Percentiles rank a stretch among this genome's conserved stretches.
Evolutionary conservation across 805 yeast genomes (phyloP).

Genomic region (Osmozyma mogii): DNA sequence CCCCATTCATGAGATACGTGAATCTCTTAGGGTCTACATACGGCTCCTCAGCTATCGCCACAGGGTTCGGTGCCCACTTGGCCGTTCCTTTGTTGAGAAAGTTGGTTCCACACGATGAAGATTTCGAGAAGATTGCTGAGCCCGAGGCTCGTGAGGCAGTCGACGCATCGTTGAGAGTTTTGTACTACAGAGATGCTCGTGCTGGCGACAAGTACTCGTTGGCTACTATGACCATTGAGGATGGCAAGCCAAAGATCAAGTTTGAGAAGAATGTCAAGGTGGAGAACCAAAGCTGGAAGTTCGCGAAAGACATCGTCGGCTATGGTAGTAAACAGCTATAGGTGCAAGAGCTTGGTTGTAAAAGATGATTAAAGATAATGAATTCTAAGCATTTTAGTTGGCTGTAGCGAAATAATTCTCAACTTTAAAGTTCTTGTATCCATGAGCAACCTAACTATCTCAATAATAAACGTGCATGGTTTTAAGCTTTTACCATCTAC

Average conservation of each 20-base stretch:
- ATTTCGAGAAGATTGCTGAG: slow-evolving; percentile 59
- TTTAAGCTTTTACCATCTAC: too few species aligned
- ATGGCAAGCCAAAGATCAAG: slow-evolving; percentile 43
- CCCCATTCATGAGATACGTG: slow-evolving; percentile 74
- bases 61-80: slow-evolving; percentile 94
- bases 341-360: too few species aligned
- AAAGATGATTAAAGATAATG: too few species aligned
- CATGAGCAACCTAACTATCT: too few species aligned
- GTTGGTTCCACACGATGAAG: slow-evolving; percentile 71
- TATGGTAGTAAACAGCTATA: slow-evolving; percentile 66
- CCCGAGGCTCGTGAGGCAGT: slow-evolving; percentile 72
- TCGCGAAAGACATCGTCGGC: slow-evolving; percentile 83
- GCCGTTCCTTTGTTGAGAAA: slow-evolving; percentile 89
- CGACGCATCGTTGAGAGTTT: slow-evolving; percentile 83
- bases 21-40: slow-evolving; percentile 90
- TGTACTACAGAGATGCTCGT: slow-evolving; percentile 94
- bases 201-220: slow-evolving; percentile 79
- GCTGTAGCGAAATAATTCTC: too few species aligned
- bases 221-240: slow-evolving; percentile 52
- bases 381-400: too few species aligned
- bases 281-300: slow-evolving; percentile 78
- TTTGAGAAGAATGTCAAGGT: slow-evolving; percentile 62
- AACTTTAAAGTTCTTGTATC: too few species aligned
- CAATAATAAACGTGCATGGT: too few species aligned
- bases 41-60: slow-evolving; percentile 81